phyloP scores from a whole-genome alignment of 495 filamentous ascomycete genomes.

The Tuber calosporum region DNA sequence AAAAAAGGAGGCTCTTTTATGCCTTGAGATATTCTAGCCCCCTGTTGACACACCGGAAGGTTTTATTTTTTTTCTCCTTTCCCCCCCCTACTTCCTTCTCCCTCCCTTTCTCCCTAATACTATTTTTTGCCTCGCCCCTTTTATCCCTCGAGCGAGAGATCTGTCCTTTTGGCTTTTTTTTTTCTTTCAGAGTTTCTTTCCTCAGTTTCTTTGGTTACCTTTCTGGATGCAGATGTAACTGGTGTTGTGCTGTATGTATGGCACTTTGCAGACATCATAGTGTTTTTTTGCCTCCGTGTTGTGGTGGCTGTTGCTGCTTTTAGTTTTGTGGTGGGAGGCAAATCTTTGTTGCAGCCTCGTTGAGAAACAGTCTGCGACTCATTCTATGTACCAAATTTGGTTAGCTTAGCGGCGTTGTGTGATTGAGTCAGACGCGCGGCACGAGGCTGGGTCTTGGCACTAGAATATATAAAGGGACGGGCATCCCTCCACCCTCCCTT shows the following conservation, averaged over 20 bases:
- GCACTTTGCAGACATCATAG: conserved; percentile 1
- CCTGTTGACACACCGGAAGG: neutral
- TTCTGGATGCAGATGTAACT: neutral
- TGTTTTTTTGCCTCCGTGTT: conserved; percentile 36
- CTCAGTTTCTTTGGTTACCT: conserved; percentile 29
- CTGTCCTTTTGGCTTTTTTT: conserved; percentile 6
- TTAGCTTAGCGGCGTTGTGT: conserved; percentile 37
- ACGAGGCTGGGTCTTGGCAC: conserved; percentile 32
- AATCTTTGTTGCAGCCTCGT: conserved; percentile 38
- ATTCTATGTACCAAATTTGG: conserved; percentile 36
- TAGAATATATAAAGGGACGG: conserved; percentile 31
- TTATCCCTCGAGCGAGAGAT: neutral
- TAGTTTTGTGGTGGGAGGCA: conserved; percentile 36
- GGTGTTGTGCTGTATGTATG: conserved; percentile 12
- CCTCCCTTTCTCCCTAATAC: neutral
- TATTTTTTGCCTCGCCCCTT: neutral
- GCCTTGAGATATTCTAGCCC: conserved; percentile 1
- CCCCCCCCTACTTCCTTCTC: neutral
- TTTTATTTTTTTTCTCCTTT: neutral
- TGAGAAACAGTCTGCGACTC: conserved; percentile 38
- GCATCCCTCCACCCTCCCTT: conserved; percentile 40
- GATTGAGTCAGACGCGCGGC: conserved; percentile 38
- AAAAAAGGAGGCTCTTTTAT: conserved; percentile 25
- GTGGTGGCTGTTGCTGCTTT: conserved; percentile 26
- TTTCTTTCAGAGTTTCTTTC: conserved; percentile 4